A percentile compares a stretch with the other conserved stretches of the same genome.
These are phyloP conservation scores for Clitopilus hobsonii DNA, from an alignment of 768 basidiomycete species.

Conservation along the genomic window DNA sequence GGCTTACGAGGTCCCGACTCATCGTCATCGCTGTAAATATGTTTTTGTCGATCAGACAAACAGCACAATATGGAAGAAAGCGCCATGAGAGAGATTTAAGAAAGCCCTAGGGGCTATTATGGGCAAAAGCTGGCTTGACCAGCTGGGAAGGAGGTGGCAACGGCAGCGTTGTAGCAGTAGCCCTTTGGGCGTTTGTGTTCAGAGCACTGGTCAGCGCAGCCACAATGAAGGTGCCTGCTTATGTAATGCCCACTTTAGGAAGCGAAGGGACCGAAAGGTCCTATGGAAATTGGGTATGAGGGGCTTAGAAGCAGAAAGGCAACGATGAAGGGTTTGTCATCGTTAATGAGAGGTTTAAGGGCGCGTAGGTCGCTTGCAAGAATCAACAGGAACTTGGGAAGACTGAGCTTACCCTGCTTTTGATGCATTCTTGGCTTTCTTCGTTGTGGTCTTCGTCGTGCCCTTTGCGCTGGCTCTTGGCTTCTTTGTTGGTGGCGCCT, in stretches of 20 bases:
- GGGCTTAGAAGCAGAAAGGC: no score
- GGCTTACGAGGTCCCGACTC: constrained; percentile 21
- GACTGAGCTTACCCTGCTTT: constrained; percentile 10
- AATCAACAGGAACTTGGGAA: neutral
- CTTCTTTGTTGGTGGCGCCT: constrained; percentile 35
- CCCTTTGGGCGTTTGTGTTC: neutral
- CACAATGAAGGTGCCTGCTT: neutral
- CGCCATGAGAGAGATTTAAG: constrained; percentile 40
- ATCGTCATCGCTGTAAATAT: constrained; percentile 46
- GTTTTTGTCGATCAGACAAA: constrained; percentile 47
- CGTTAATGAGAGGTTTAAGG: neutral
- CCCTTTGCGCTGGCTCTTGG: constrained; percentile 20
- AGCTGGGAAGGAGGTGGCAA: neutral
- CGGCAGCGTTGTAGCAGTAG: neutral
- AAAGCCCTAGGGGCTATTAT: constrained; percentile 27
- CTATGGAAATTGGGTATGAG: no score
- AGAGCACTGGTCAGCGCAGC: neutral
- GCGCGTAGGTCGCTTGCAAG: neutral
- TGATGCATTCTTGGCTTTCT: constrained; percentile 13
- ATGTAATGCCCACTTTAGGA: neutral
- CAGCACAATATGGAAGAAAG: constrained; percentile 62
- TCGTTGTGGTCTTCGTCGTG: constrained; percentile 11
- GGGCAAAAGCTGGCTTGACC: constrained; percentile 7
- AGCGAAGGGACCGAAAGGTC: no score
- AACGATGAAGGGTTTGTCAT: neutral